Base-by-base conservation (phyloP, 2,329 filamentous ascomycete species). In the Cordyceps cicadae region DNA sequence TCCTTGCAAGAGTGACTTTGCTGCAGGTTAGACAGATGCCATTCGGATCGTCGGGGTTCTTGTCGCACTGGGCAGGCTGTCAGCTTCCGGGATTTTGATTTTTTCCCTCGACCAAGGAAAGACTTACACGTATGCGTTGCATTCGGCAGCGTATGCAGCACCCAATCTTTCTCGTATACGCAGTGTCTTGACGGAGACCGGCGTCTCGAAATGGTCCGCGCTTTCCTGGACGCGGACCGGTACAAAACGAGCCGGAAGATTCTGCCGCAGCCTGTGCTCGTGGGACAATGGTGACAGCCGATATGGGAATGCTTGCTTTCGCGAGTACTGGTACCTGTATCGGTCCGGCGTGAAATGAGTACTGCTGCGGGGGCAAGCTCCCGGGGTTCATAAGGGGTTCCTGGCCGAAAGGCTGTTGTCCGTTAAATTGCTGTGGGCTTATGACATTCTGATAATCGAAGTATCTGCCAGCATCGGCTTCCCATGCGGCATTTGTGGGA, bases 101-200 rank as follows among this genome's bases (percentile, higher is more conserved):
- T 29, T 29, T 9, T 9, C 24, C 29, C n/a, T 48, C 2, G 5
- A 4, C 32, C 29, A 32, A 15, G 5, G 11, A 15, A 43, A 32
- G 1, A 58, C 58, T 29, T 29, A 85, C 83, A 54, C 83, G 77
- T 65, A 86, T 85, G 49, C 82, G 77, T 64, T 86, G 83, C 81
- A 85, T 84, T 54, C 81, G 77, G 64, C 83, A 86, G 50, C 83
- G 76, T 62, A 86, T 80, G 66, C 83, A 86, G 21, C 81, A 83
- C 9, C 82, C 82, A 19, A 82, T 80, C 59, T 79, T 80, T 62
- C 83, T 76, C 2, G 82, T 85, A 60, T 79, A 74, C 0, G 83
- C 83, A 0, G 83, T 86, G 64, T 79, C 74, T 63, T 81, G 75
- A 26, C 82, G 77, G 34, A 79, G 74, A 11, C 71, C 71, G n/a